Evolutionary conservation across 2,329 filamentous ascomycete genomes (phyloP).

Genomic region (Teratosphaeria gauchensis): DNA sequence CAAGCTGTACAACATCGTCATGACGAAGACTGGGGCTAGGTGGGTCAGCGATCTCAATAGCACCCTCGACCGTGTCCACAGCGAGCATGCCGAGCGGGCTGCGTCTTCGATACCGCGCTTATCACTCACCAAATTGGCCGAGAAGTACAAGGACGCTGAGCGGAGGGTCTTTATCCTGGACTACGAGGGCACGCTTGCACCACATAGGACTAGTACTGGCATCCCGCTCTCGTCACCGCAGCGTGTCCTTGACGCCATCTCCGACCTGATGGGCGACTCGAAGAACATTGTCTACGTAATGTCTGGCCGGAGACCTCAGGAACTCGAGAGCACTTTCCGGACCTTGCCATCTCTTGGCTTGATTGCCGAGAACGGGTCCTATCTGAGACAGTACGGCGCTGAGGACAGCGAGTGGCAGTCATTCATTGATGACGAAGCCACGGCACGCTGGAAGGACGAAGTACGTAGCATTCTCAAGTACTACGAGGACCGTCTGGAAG

Average conservation of each 20-base stretch:
- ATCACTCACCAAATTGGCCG: conserved; percentile 54
- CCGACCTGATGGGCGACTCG: conserved; percentile 68
- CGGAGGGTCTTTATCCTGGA: conserved; percentile 80
- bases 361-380: conserved; percentile 92
- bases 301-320: conserved; percentile 78
- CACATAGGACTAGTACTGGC: conserved; percentile 72
- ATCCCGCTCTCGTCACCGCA: conserved; percentile 81
- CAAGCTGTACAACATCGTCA: conserved; percentile 62
- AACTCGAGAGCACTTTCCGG: conserved; percentile 78
- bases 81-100: conserved; percentile 75
- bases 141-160: conserved; percentile 56
- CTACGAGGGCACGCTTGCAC: conserved; percentile 86
- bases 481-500: conserved; percentile 81
- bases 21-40: conserved; percentile 70
- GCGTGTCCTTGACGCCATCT: conserved; percentile 72
- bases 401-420: conserved; percentile 59
- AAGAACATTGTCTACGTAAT: conserved; percentile 87
- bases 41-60: conserved; percentile 74
- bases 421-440: conserved; percentile 62
- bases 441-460: conserved; percentile 70
- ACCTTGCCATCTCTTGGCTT: conserved; percentile 75
- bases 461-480: conserved; percentile 78
- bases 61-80: conserved; percentile 64
- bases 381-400: conserved; percentile 59
- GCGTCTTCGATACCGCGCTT: conserved; percentile 80